Evolutionary conservation across 345 rosid species (phyloP), one percentile per base, ranked within the genome.

Genomic region (Corchorus capsularis): DNA sequence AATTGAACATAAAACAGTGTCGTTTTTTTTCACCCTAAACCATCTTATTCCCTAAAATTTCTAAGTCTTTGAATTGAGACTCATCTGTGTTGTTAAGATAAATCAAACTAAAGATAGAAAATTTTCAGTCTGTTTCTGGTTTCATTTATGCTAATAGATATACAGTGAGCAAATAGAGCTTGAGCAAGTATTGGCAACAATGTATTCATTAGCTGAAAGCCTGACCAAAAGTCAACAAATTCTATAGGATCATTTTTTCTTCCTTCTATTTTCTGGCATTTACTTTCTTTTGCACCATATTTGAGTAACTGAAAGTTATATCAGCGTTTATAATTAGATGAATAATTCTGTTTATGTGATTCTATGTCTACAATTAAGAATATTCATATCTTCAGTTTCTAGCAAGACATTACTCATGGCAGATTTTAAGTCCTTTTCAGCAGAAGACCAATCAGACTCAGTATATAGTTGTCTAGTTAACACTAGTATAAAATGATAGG

Each of bases 331-430:
- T 27, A 27, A 13, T 50, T 15, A 45, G 60, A 27, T 69, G 45
- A 69, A 32, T 69, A 4, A 32, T 69, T 50, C 73, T 8, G 73
- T 20, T 32, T 19, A 39, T 41, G 69, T 9, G 49, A 39, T 70
- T 70, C 45, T 15, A 50, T 13, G 13, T 68, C 71, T 13, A 19
- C 6, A 32, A 46, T 46, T 55, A 68, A 19, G 61, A 19, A 19
- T 56, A 56, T 47, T 47, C n/a, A 14, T 13, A 8, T 3, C 10
- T 32, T 34, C 53, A 69, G 59, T 47, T 47, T 47, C 39, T 19
- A n/a, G 53, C 34, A 65, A 19, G 27, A 32, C 35, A 19, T 64
- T 64, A 41, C 6, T 34, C n/a, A 15, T 37, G 49, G 19, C 41
- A 22, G 39, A 69, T 49, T 49, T 49, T 0, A 50, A 32, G 19